These are phyloP conservation scores for Mycena filopes DNA, from an alignment of 768 basidiomycete genomes.

Conservation along the genomic window DNA sequence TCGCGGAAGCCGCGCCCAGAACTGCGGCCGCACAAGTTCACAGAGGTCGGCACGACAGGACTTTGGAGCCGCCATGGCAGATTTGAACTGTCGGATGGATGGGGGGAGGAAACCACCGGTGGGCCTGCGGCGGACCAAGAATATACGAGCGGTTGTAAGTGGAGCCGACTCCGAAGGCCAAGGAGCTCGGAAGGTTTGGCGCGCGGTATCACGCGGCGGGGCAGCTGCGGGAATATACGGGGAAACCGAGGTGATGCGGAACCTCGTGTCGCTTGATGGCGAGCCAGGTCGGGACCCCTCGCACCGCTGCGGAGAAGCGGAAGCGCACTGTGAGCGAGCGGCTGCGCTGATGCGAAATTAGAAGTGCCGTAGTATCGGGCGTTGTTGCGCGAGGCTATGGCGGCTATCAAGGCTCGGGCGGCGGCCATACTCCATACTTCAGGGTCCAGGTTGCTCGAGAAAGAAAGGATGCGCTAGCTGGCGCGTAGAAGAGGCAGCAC, in stretches of 20 bases:
- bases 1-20: too few relatives aligned
- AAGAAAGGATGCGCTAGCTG: conserved; percentile 15
- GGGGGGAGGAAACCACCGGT: too few relatives aligned
- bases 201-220: conserved; percentile 15
- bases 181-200: background rate
- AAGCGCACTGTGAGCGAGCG: too few relatives aligned
- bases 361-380: conserved; percentile 24
- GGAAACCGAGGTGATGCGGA: conserved; percentile 16
- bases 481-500: background rate
- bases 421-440: conserved; percentile 5
- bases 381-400: conserved; percentile 21
- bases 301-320: conserved; percentile 27
- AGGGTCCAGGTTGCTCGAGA: too few relatives aligned
- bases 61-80: too few relatives aligned
- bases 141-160: too few relatives aligned
- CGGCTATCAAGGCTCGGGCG: conserved; percentile 26
- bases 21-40: too few relatives aligned
- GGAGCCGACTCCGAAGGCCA: conserved; percentile 1
- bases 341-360: conserved; percentile 31
- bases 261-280: conserved; percentile 24
- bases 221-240: conserved; percentile 20
- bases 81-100: too few relatives aligned
- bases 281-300: conserved; percentile 22
- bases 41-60: too few relatives aligned
- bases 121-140: too few relatives aligned